A percentile compares a stretch with the other conserved stretches of the same genome.
These are phyloP conservation scores for Lichenothelia convexa DNA, from an alignment of 495 filamentous ascomycete genomes.

Conservation along the genomic window DNA sequence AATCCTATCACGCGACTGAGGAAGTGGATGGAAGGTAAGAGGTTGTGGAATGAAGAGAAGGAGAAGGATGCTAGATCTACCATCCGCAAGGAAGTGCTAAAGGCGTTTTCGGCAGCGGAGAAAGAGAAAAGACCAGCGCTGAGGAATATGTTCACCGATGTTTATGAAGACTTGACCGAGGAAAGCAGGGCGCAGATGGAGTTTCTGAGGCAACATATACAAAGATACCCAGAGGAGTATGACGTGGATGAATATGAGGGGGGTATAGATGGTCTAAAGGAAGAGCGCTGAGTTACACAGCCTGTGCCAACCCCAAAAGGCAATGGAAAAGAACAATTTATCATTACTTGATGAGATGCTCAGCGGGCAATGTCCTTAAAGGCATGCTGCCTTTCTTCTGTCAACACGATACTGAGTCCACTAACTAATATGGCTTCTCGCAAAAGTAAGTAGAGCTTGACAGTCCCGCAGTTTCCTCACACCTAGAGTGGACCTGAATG, in stretches of 20 bases:
- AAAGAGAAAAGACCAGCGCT: conserved; percentile 75
- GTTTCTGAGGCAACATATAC: conserved; percentile 55
- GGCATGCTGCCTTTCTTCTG: no score
- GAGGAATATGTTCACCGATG: conserved; percentile 60
- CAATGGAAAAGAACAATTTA: no score
- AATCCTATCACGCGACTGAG: conserved; percentile 82
- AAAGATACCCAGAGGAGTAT: conserved; percentile 87
- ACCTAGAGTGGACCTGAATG: no score
- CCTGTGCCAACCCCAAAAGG: no score
- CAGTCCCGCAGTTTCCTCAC: no score
- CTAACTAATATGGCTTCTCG: no score
- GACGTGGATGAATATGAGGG: conserved; percentile 62
- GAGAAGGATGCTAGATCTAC: conserved; percentile 54
- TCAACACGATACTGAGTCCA: no score
- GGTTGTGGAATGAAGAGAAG: conserved; percentile 65
- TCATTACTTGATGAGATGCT: no score
- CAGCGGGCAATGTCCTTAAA: no score
- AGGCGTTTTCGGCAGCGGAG: conserved; percentile 69
- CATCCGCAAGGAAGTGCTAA: conserved; percentile 55
- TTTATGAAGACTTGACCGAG: conserved; percentile 75
- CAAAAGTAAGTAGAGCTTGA: no score
- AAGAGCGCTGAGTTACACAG: no score
- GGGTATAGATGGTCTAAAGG: conserved; percentile 48
- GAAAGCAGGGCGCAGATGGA: conserved; percentile 64
- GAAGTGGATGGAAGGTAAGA: conserved; percentile 75